Base-by-base conservation (phyloP, 495 filamentous ascomycete genomes). In the Neurospora sp. region DNA sequence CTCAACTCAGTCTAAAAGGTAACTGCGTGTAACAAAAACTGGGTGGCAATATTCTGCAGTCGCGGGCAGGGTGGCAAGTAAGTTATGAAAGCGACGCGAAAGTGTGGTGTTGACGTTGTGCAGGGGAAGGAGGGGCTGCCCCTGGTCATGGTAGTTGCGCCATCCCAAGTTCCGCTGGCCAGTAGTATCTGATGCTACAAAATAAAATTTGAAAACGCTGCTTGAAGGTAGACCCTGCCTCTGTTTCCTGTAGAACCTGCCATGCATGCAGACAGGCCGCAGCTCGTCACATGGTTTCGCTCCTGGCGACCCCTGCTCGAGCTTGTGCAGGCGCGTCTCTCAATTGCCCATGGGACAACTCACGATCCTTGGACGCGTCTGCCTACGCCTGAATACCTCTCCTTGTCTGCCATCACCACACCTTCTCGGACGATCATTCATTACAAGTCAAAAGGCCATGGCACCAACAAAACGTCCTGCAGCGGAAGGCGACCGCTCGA, bases 401-500 rank as follows among this genome's bases (percentile, higher is more conserved):
- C 39, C 10, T n/a, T 47, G 16, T 71, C 40, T 20, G 22, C 35
- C 39, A 70, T 40, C 42, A 18, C 0, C 2, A 8, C 27, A 61
- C 1, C 6, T 0, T 35, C 22, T 35, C 18, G 53, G 53, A 61
- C 27, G 53, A 18, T 35, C 53, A 61, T 61, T 61, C 27, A 12
- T 61, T 69, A 18, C n/a, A 18, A 10, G 0, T 7, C 31, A 8
- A 39, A 61, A 1, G 0, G 42, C 16, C 14, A 79, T 79, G 72
- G 27, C 71, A 1, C 71, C 74, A 1, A 1, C 41, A 7, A 73
- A 72, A 39, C 39, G 10, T 1, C 47, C 74, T 3, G 75, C 77
- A 10, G 35, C 76, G 7, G 78, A 76, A 9, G 65, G 72, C 38
- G 78, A 79, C 41, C 73, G 72, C 31, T 72, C 78, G n/a, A 80